Conservation (phyloP, 208 protist species). For the Blechomonas ayalai region DNA sequence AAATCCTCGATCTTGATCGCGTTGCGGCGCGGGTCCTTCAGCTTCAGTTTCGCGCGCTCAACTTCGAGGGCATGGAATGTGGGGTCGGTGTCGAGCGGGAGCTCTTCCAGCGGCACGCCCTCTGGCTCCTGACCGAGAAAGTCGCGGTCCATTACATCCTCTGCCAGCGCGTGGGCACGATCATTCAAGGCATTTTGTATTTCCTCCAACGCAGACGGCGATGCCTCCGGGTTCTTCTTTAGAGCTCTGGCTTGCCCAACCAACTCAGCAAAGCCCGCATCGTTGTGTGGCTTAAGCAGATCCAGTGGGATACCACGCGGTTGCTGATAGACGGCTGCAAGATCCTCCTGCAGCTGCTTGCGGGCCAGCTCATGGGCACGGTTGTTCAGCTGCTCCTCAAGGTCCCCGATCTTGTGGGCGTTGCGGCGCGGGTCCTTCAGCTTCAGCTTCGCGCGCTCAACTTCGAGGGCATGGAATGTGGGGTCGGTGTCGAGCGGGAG, state of each 20-base stretch:
- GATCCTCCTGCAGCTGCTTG: conserved; percentile 46
- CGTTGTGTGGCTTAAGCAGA: conserved; percentile 51
- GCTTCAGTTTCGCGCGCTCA: conserved; percentile 65
- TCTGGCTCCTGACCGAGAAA: conserved; percentile 20
- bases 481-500: conserved; percentile 53
- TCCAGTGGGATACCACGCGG: conserved; percentile 42
- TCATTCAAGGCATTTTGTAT: conserved; percentile 17
- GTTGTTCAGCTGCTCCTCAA: conserved; percentile 57
- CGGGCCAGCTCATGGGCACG: conserved; percentile 51
- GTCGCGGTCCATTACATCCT: conserved; percentile 26
- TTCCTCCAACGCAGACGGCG: conserved; percentile 1
- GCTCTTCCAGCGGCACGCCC: conserved; percentile 35
- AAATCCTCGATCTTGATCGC: conserved; percentile 49
- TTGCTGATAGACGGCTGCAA: conserved; percentile 26
- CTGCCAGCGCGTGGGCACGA: conserved; percentile 44
- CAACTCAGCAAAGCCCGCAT: conserved; percentile 25
- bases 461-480: conserved; percentile 48
- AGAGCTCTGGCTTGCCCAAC: too few relatives aligned
- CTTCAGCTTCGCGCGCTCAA: conserved; percentile 50
- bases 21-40: conserved; percentile 47
- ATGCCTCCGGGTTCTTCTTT: conserved; percentile 4
- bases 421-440: conserved; percentile 40
- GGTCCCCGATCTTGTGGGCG: conserved; percentile 25
- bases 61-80: conserved; percentile 59
- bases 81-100: conserved; percentile 58